Base-by-base conservation (phyloP, 2,329 filamentous ascomycete genomes). In the Cucurbitaria berberidis region DNA sequence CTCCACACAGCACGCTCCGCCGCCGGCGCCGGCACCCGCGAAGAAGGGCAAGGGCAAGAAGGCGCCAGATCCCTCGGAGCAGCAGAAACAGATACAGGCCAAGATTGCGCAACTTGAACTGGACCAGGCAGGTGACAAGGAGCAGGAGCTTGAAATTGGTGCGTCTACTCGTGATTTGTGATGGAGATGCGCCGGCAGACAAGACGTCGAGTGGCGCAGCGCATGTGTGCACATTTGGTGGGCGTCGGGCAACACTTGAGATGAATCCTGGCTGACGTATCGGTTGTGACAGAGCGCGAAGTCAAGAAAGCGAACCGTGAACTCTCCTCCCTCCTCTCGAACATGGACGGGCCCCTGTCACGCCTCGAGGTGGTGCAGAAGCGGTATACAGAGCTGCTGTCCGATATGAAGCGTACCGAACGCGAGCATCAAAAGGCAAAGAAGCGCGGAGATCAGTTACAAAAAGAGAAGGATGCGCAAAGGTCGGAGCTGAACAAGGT, bases 101-200 rank as follows among this genome's bases (percentile, higher is more conserved):
- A 91, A 96, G 72, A 97, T 99, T 72, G 93, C 92, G 19, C 95
- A 98, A 78, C 81, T 99, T 53, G 95, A 99, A 76, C 89, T 91
- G 59, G 93, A 97, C 81, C 90, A 89, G 44, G 92, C 92, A 10
- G 91, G 91, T 54, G 93, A 96, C 74, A 96, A 96, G 76, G 93
- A 96, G 66, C 91, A 97, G 77, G 93, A 97, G 78, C 86, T 89
- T 56, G 95, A 98, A 81, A 97, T 99, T 74, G 91, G 92, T 96
- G 66, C 51, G 71, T 75, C 44, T 53, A 39, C 42, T 22, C 43
- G 30, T 59, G 26, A 46, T 21, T 44, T 48, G 48, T 53, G 40
- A 45, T 39, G 13, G 36, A 29, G n/a, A 29, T 22, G 36, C 9
- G 27, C 35, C 41, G 41, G 51, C 30, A 26, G 46, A 18, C 42